phyloP scores from a whole-genome alignment of 2,329 filamentous ascomycete genomes.

The Tympanopsis confertula region DNA sequence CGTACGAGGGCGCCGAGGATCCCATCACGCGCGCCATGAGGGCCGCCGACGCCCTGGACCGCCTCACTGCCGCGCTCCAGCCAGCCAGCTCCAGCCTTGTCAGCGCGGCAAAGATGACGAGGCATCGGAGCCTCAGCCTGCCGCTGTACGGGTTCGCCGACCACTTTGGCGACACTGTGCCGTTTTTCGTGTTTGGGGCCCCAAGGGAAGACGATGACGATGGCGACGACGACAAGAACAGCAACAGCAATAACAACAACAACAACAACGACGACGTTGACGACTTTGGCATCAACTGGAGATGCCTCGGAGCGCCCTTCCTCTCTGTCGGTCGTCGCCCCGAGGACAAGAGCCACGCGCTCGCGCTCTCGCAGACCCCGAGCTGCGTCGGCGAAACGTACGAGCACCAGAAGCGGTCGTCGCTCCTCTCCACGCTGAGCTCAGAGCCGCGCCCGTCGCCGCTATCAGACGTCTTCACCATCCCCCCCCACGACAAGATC shows the following conservation, averaged over 20 bases:
- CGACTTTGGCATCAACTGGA: neutral
- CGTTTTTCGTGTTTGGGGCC: slow-evolving; percentile 35
- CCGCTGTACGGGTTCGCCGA: slow-evolving; percentile 32
- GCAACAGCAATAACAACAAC: neutral
- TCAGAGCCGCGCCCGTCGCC: slow-evolving; percentile 14
- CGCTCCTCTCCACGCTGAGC: slow-evolving; percentile 6
- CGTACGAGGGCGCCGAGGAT: slow-evolving; percentile 19
- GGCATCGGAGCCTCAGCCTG: slow-evolving; percentile 35
- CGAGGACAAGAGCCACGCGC: slow-evolving; percentile 12
- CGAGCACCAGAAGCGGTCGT: slow-evolving; percentile 6
- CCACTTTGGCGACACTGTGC: slow-evolving; percentile 27
- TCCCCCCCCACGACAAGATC: slow-evolving; percentile 20
- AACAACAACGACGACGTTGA: neutral
- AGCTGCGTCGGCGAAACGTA: slow-evolving; percentile 23
- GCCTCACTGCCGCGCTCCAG: slow-evolving; percentile 35
- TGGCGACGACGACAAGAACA: neutral
- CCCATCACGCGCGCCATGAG: slow-evolving; percentile 43
- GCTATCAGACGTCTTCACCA: slow-evolving; percentile 19
- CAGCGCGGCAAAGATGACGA: slow-evolving; percentile 7
- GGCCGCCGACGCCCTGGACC: slow-evolving; percentile 45
- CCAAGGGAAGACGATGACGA: slow-evolving; percentile 3
- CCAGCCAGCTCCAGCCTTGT: slow-evolving; percentile 32
- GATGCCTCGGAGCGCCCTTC: slow-evolving; percentile 5
- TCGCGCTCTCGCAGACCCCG: slow-evolving; percentile 10
- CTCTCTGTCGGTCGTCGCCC: slow-evolving; percentile 15